Base-by-base conservation (phyloP, 176 grass and related monocot genomes). In the Otatea glauca region DNA sequence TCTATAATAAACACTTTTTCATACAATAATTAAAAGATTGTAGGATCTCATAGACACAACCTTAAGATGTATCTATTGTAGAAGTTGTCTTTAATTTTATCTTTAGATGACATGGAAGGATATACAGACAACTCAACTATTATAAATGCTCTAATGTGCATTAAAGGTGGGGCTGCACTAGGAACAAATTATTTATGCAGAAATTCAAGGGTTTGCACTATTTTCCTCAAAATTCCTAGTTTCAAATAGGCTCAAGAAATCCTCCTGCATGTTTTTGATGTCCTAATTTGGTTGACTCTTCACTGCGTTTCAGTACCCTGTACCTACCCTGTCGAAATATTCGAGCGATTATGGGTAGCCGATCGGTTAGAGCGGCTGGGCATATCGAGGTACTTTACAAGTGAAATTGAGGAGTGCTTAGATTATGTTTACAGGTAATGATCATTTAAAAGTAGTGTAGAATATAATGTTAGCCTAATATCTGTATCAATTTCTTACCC, bases 281-380 rank as follows among this genome's bases (percentile, higher is more conserved):
- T 63, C 10, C 24, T 63, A 27, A 63, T 48, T 47, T 48, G 21
- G 21, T 24, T 45, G 9, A 1, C 15, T 49, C 43, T 48, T 49
- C 15, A 12, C 13, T 37, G 9, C 15, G 9, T 75, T 63, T 58
- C 70, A 94, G 92, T 32, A 18, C 86, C 92, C 0, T 86, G 11
- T 58, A 21, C 16, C 18, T 87, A 94, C 48, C 92, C 88, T 3
- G 18, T 89, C 0, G 86, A 94, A 10, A 35, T 86, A 11, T 70
- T 43, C 7, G 92, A 91, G 74, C 79, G 86, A 18, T 80, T 94
- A 25, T 94, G 89, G 89, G 70, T 21, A 1, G 59, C 87, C 0
- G 92, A 94, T 48, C 66, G 88, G 61, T 86, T 94, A n/a, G 47
- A 61, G 35, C 76, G 92, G 24, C 44, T 91, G 7, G 92, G 88